These are phyloP conservation scores for Coleophoma crateriformis DNA, from an alignment of 2,329 filamentous ascomycete genomes.

Conservation along the genomic window DNA sequence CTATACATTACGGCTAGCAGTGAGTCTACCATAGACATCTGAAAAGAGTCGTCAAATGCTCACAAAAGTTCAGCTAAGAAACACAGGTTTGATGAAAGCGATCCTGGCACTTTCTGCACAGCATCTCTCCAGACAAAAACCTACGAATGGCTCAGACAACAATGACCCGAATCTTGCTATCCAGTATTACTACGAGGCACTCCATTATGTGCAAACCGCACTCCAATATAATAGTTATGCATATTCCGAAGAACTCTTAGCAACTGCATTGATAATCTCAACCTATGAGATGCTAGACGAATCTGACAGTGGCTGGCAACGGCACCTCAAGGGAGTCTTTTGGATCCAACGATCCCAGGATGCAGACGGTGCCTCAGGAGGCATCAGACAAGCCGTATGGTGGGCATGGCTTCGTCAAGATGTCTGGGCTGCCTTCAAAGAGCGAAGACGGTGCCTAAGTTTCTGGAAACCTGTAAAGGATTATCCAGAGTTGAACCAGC, in stretches of 20 bases:
- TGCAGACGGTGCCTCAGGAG: conserved; percentile 52
- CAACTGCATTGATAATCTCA: conserved; percentile 55
- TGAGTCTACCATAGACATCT: not conserved
- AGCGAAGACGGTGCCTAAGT: conserved; percentile 47
- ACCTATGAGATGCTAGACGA: conserved; percentile 63
- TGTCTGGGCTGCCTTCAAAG: conserved; percentile 57
- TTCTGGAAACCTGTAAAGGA: conserved; percentile 50
- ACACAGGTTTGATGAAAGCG: conserved; percentile 51
- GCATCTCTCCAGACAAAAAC: conserved; percentile 26
- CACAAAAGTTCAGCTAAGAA: conserved; percentile 35
- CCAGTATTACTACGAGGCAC: conserved; percentile 57
- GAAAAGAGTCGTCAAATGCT: not conserved
- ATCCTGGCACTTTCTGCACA: conserved; percentile 46
- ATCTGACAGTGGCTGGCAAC: conserved; percentile 48
- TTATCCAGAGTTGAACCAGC: conserved; percentile 39
- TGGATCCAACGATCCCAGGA: conserved; percentile 60
- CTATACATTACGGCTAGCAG: conserved; percentile 26
- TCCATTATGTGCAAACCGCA: conserved; percentile 55
- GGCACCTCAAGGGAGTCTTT: conserved; percentile 58
- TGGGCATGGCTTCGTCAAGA: conserved; percentile 63
- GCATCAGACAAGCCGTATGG: conserved; percentile 54
- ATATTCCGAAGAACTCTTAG: conserved; percentile 50
- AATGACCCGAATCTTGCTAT: conserved; percentile 32
- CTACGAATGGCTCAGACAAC: conserved; percentile 12
- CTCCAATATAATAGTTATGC: conserved; percentile 53